These are phyloP conservation scores for Daldinia sp. DNA, from an alignment of 2,329 filamentous ascomycete genomes.

Conservation along the genomic window DNA sequence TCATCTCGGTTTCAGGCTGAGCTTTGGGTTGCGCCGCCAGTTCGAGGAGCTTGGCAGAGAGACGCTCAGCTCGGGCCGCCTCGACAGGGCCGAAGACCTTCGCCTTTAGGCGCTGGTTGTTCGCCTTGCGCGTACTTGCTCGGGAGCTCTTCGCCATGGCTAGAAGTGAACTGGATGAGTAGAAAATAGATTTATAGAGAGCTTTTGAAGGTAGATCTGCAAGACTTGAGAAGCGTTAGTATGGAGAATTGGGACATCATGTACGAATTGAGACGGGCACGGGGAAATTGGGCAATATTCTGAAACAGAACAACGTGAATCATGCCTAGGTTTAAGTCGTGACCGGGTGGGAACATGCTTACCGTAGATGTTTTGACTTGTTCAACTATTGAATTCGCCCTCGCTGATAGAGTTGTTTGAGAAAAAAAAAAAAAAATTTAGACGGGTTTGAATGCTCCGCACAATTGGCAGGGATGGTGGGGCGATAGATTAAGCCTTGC, in stretches of 20 bases:
- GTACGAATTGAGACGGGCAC: background rate
- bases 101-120: conserved; percentile 83
- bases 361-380: conserved; percentile 6
- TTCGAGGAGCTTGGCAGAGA: conserved; percentile 87
- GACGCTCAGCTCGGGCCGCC: conserved; percentile 80
- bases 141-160: conserved; percentile 89
- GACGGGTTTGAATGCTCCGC: conserved; percentile 21
- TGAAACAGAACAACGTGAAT: background rate
- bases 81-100: conserved; percentile 88
- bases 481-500: conserved; percentile 33
- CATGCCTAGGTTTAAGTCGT: background rate
- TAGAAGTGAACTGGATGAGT: background rate
- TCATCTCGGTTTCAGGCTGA: conserved; percentile 58
- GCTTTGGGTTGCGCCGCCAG: conserved; percentile 80
- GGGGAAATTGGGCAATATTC: background rate
- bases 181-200: background rate
- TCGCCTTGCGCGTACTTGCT: conserved; percentile 82
- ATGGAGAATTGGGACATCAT: background rate
- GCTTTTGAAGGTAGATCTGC: conserved; percentile 10
- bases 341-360: conserved; percentile 5
- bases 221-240: conserved; percentile 12
- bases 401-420: background rate
- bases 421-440: conserved; percentile 22
- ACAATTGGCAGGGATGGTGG: conserved; percentile 22
- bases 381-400: background rate